These are phyloP conservation scores for Fusarium sp. DNA, from an alignment of 2,329 filamentous ascomycete genomes.

Conservation along the genomic window DNA sequence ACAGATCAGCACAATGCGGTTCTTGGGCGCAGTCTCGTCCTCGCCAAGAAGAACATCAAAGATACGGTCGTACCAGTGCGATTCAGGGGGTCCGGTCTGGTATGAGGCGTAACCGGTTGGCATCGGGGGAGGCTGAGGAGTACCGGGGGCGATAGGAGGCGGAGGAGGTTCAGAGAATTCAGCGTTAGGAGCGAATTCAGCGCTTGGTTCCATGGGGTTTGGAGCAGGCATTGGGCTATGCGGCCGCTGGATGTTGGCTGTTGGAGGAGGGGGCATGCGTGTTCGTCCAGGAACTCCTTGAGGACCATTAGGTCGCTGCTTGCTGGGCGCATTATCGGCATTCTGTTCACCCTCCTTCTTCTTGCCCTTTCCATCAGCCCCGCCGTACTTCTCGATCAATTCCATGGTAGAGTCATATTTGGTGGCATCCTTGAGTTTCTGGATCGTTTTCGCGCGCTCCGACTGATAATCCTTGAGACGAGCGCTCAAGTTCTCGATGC, in stretches of 20 bases:
- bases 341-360: constrained; percentile 36
- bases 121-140: constrained; percentile 32
- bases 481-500: constrained; percentile 72
- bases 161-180: constrained; percentile 31
- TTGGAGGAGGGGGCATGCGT: constrained; percentile 64
- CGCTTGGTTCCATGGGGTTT: constrained; percentile 52
- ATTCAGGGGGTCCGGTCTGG: constrained; percentile 45
- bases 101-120: constrained; percentile 24
- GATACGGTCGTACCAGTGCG: constrained; percentile 93
- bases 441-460: constrained; percentile 86
- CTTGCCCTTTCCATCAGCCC: constrained; percentile 58
- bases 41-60: constrained; percentile 92
- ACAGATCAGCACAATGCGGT: constrained; percentile 89
- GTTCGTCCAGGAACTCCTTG: constrained; percentile 50
- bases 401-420: constrained; percentile 96
- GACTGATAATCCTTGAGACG: constrained; percentile 78
- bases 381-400: constrained; percentile 92
- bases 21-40: constrained; percentile 91
- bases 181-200: constrained; percentile 80
- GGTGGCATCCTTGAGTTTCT: constrained; percentile 92
- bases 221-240: constrained; percentile 42
- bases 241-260: constrained; percentile 66
- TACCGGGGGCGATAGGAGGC: constrained; percentile 54
- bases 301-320: constrained; percentile 9
- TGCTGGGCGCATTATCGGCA: constrained; percentile 22